These are phyloP conservation scores for Funneliformis caledonium DNA, from an alignment of 371 early-diverging fungal genomes.

Conservation along the genomic window DNA sequence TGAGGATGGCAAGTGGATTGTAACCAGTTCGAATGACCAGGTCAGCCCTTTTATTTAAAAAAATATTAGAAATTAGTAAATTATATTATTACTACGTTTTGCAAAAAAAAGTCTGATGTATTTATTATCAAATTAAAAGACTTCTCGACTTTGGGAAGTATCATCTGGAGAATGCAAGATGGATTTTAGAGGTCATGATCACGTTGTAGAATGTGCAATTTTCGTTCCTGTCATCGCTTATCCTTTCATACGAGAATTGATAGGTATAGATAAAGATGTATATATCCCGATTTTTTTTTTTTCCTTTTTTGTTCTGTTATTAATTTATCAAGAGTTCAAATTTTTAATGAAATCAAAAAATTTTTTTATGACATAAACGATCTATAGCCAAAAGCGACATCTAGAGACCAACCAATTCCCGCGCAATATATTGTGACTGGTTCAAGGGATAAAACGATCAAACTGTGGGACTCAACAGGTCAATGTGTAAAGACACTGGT, in stretches of 20 bases:
- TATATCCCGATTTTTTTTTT: neutral
- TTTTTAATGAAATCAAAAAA: neutral
- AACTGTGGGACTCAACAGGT: slow-evolving; percentile 81
- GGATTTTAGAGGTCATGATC: slow-evolving; percentile 88
- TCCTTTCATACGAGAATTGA: slow-evolving; percentile 69
- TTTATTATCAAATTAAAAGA: slow-evolving; percentile 50
- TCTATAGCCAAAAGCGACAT: slow-evolving; percentile 48
- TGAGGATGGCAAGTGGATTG: slow-evolving; percentile 74
- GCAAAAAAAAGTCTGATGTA: neutral
- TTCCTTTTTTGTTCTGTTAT: neutral
- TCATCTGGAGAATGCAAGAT: slow-evolving; percentile 74
- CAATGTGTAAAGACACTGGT: slow-evolving; percentile 78
- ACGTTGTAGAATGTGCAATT: slow-evolving; percentile 90
- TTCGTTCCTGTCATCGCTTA: slow-evolving; percentile 78
- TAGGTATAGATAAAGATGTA: slow-evolving; percentile 62
- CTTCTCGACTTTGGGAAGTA: slow-evolving; percentile 82
- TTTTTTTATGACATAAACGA: neutral
- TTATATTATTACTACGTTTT: neutral
- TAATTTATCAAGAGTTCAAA: neutral
- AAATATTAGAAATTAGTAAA: neutral
- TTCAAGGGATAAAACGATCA: slow-evolving; percentile 88
- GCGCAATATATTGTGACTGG: slow-evolving; percentile 82
- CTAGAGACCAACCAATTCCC: slow-evolving; percentile 57
- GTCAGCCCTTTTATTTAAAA: slow-evolving; percentile 47
- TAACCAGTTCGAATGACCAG: slow-evolving; percentile 87